Evolutionary conservation across 257 asterid genomes (phyloP), one percentile per base, ranked within the genome.

Genomic region (Petrea volubilis): DNA sequence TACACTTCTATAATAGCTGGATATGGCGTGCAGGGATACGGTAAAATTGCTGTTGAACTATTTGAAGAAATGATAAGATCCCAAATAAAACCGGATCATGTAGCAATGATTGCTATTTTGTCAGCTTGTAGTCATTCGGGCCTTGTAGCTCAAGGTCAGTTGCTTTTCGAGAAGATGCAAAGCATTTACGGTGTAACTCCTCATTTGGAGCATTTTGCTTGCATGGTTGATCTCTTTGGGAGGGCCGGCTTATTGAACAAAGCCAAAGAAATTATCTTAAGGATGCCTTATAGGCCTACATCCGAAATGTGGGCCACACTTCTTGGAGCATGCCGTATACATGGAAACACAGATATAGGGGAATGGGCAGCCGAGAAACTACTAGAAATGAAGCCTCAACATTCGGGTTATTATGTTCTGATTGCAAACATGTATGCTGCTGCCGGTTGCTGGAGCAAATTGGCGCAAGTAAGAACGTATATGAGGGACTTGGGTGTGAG

Each of bases 51-150:
- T 28, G 65, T 91, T 31, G 40, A 77, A 40, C 77, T 93, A 52
- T 89, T 90, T 55, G 85, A 89, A 24, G 91, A 93, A 72, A 91
- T 93, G 96, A 79, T 76, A 50, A 60, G 33, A 71, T 78, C 76
- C 65, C 43, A 82, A 7, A 78, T 93, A 76, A 78, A 87, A 76
- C 96, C 97, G 33, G 97, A 91, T 49, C 85, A 84, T n/a, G 79
- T 89, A 43, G 85, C 91, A 68, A 87, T 91, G 96, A 77, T 89
- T 72, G 88, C 96, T 66, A 73, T 85, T 58, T 74, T 91, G 62
- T 86, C 96, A 55, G 98, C 94, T 18, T 93, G 97, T 47, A 89
- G 98, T 69, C 98, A 91, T 81, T 91, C 98, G 9, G 94, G 98
- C 17, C 90, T 91, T 62, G 88, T 93, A 25, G 65, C 60, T 27